Conservation (phyloP, 1,284 basidiomycete genomes). For the Cutaneotrichosporon dermatis region DNA sequence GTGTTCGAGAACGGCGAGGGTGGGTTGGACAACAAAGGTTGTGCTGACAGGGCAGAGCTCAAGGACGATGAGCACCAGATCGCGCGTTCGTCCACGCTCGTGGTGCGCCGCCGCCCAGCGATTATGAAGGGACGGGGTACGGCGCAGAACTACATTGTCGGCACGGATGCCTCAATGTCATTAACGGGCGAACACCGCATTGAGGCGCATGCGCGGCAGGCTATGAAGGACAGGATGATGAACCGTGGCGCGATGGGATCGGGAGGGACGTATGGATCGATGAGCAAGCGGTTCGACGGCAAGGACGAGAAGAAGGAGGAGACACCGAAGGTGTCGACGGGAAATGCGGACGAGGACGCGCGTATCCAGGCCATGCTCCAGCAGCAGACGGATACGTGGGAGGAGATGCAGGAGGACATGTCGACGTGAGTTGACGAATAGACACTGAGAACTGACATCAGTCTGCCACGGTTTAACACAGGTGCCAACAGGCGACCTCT, state of each 20-base stretch:
- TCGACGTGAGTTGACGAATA: conserved; percentile 33
- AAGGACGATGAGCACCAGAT: conserved; percentile 88
- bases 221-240: conserved; percentile 38
- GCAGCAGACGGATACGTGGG: conserved; percentile 45
- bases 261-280: conserved; percentile 47
- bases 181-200: conserved; percentile 45
- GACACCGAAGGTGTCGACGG: conserved; percentile 33
- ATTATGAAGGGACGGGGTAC: conserved; percentile 78
- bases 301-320: conserved; percentile 57
- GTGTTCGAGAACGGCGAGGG: conserved; percentile 79
- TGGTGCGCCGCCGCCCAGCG: conserved; percentile 85
- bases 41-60: conserved; percentile 61
- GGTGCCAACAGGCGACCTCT: conserved; percentile 14
- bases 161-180: conserved; percentile 48
- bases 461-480: conserved; percentile 15
- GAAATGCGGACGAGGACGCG: conserved; percentile 47
- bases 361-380: conserved; percentile 45
- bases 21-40: conserved; percentile 47
- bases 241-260: conserved; percentile 26
- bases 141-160: conserved; percentile 76
- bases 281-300: conserved; percentile 87
- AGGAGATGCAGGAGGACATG: conserved; percentile 47
- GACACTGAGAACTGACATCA: conserved; percentile 4
- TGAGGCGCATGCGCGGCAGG: conserved; percentile 43
- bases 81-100: conserved; percentile 87